Percentiles rank a stretch among this genome's conserved stretches.
phyloP scores from a whole-genome alignment of 768 basidiomycete species.

The Tubosaeta sp. region DNA sequence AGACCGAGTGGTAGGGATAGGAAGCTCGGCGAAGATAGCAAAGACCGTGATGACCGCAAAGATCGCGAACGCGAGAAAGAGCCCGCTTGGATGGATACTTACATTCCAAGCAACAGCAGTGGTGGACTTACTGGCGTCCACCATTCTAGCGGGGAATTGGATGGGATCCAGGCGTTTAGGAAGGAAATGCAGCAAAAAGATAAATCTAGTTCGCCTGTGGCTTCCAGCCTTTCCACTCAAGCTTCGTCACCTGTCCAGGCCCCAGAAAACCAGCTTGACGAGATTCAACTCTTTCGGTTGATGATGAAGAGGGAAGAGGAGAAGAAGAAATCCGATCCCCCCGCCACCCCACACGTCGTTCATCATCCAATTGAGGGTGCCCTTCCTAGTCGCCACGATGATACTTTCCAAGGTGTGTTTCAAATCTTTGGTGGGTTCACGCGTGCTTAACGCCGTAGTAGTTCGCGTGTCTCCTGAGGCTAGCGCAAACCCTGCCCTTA shows the following conservation, averaged over 20 bases:
- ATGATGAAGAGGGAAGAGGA: conserved; percentile 78
- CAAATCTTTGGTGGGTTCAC: not conserved
- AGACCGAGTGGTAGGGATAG: conserved; percentile 57
- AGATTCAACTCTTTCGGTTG: conserved; percentile 79
- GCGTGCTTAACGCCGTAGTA: conserved; percentile 13
- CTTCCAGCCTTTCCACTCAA: conserved; percentile 12
- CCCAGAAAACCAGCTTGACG: conserved; percentile 53
- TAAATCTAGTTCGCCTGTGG: conserved; percentile 36
- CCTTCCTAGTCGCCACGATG: conserved; percentile 7
- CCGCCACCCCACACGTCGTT: not conserved
- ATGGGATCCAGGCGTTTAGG: conserved; percentile 86
- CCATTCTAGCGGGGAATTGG: conserved; percentile 60
- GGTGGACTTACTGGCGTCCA: conserved; percentile 64
- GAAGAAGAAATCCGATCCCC: conserved; percentile 36
- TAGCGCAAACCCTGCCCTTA: conserved; percentile 1
- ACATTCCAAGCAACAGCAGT: conserved; percentile 57
- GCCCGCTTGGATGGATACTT: conserved; percentile 91
- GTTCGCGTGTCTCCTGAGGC: conserved; percentile 7
- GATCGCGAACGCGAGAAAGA: conserved; percentile 73
- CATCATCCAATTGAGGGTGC: conserved; percentile 9
- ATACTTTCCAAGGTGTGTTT: conserved; percentile 19
- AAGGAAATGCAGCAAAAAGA: conserved; percentile 78
- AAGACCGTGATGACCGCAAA: conserved; percentile 47
- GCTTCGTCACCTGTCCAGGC: conserved; percentile 15
- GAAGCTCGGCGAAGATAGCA: conserved; percentile 43